A percentile compares a stretch with the other conserved stretches of the same genome.
Evolutionary conservation across 2,329 filamentous ascomycete species (phyloP).

Genomic region (Fusarium temperatum): DNA sequence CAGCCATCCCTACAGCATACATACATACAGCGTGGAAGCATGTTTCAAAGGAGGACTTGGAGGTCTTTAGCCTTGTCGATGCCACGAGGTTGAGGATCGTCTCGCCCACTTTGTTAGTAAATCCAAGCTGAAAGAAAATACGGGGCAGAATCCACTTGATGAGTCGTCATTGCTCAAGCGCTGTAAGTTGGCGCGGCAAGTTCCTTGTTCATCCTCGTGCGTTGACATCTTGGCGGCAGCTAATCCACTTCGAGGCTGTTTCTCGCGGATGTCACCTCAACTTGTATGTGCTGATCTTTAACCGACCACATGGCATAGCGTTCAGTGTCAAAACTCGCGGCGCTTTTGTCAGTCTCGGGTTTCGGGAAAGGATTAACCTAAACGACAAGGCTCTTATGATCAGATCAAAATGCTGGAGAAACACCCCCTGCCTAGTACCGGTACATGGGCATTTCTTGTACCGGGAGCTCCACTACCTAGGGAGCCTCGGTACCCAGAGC

Average conservation of each 20-base stretch:
- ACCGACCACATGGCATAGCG: slow-evolving; percentile 6
- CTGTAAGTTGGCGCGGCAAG: slow-evolving; percentile 1
- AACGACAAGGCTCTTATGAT: slow-evolving; percentile 3
- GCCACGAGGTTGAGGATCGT: slow-evolving; percentile 39
- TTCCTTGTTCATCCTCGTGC: neutral
- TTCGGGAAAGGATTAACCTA: neutral
- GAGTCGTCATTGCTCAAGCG: neutral
- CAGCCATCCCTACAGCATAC: neutral
- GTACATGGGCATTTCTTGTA: slow-evolving; percentile 4
- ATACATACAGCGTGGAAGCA: neutral
- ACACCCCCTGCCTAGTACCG: neutral
- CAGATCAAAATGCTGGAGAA: slow-evolving; percentile 13
- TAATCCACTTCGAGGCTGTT: slow-evolving; percentile 11
- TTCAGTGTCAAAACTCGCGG: slow-evolving; percentile 2
- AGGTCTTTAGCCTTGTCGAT: slow-evolving; percentile 9
- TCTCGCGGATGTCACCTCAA: slow-evolving; percentile 3
- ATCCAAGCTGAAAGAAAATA: slow-evolving; percentile 21
- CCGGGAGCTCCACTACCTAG: slow-evolving; percentile 9
- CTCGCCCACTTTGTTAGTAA: slow-evolving; percentile 25
- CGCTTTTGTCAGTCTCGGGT: neutral
- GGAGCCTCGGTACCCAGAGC: slow-evolving; percentile 25
- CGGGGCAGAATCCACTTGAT: slow-evolving; percentile 18
- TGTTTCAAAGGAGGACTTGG: slow-evolving; percentile 18
- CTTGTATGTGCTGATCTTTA: neutral
- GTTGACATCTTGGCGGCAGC: slow-evolving; percentile 7